Conservation (phyloP, 1,284 basidiomycete species). For the Hortiboletus rubellus region DNA sequence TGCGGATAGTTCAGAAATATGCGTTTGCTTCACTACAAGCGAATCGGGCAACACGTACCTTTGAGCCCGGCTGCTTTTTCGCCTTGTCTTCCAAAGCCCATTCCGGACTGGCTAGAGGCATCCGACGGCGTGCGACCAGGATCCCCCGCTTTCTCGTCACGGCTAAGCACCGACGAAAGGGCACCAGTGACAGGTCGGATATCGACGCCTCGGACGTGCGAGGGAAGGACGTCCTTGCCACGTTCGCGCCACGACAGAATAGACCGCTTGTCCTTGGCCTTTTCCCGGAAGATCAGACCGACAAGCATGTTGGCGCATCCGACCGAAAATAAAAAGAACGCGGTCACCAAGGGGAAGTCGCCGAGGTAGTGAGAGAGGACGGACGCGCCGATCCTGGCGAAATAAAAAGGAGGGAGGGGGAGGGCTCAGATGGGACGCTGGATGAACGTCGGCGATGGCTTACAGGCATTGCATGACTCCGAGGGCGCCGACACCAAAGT, state of each 20-base stretch:
- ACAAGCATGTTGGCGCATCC: slow-evolving; percentile 82
- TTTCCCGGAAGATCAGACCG: slow-evolving; percentile 71
- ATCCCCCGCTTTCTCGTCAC: slow-evolving; percentile 8
- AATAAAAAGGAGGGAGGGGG: neutral
- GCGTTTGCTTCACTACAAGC: neutral
- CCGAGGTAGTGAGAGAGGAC: slow-evolving; percentile 81
- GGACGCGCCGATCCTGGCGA: slow-evolving; percentile 65
- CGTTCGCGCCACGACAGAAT: slow-evolving; percentile 66
- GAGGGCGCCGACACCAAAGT: slow-evolving; percentile 79
- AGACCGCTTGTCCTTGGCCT: slow-evolving; percentile 61
- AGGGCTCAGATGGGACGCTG: neutral
- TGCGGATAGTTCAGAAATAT: neutral
- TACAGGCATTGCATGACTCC: slow-evolving; percentile 82
- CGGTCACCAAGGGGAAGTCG: slow-evolving; percentile 78
- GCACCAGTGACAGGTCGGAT: slow-evolving; percentile 18
- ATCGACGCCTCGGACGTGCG: slow-evolving; percentile 29
- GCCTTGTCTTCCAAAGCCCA: slow-evolving; percentile 78
- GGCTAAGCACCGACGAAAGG: slow-evolving; percentile 11
- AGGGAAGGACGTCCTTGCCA: slow-evolving; percentile 58
- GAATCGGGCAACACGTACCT: slow-evolving; percentile 37
- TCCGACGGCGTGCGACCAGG: slow-evolving; percentile 9
- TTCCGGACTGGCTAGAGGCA: slow-evolving; percentile 44
- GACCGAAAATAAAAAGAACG: slow-evolving; percentile 83
- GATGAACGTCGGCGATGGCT: slow-evolving; percentile 21
- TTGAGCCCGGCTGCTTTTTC: slow-evolving; percentile 68